Base-by-base conservation (phyloP, 768 basidiomycete genomes). In the Saitozyma podzolica region DNA sequence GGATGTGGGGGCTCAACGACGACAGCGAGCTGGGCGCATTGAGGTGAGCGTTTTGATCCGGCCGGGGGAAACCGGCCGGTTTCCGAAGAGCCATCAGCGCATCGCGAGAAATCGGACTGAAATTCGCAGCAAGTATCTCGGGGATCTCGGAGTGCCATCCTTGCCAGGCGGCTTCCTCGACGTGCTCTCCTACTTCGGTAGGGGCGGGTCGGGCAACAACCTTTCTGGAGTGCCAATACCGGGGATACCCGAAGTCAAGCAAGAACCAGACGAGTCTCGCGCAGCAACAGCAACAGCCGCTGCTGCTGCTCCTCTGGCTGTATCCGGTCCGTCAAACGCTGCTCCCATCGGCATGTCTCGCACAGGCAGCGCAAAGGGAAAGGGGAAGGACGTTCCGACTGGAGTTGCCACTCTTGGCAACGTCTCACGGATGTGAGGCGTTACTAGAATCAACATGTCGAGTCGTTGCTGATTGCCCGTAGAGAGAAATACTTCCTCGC, bases 401-500 rank as follows among this genome's bases (percentile, higher is more conserved):
- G 61, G 59, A 1, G 41, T 29, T 14, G 40, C 52, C 7, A 50
- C 39, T 29, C 43, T 61, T 9, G 58, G 58, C 40, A 61, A 61
- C 42, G 13, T 61, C 6, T 61, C 59, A 9, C 39, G 65, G 40
- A 58, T 58, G 62, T 63, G 37, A 29, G 29, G 29, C 10, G 52
- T 54, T 9, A 19, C 48, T 19, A 9, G 45, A 47, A 47, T 17
- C 8, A 14, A 45, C 9, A 37, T 7, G 43, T n/a, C 56, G 10
- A 9, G 39, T 7, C 19, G 40, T 17, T 11, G 41, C 45, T 50
- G 16, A 54, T 43, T 47, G 41, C 11, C 88, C 0, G 88, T 74
- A 89, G 91, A 0, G 95, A 98, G 77, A 85, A 84, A 54, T 98
- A 94, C 80, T 83, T 96, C 63, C 82, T 97, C 20, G 94, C 91